Evolutionary conservation across 2,329 filamentous ascomycete genomes (phyloP), one percentile per base, ranked within the genome.

Genomic region (Fusarium sp.): DNA sequence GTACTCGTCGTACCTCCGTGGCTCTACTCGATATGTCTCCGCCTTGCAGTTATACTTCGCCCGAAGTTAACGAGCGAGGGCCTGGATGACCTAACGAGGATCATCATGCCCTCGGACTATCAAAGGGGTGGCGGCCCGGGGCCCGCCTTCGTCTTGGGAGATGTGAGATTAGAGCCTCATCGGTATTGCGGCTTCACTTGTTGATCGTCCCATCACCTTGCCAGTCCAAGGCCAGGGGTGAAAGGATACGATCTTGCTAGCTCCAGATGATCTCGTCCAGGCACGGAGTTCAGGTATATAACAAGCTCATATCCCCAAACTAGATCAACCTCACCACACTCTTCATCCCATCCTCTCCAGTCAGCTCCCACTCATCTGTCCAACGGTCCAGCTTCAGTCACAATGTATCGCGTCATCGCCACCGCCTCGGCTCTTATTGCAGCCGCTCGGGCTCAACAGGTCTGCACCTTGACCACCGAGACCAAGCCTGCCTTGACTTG

Each of bases 401-500:
- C 48, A 54, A 78, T 78, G 76, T 70, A 77, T 68, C 73, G 71
- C 50, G 68, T 71, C 35, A 59, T 78, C 56, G 74, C 73, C 55
- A 65, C 74, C 58, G 61, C 66, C 54, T 69, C 74, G 62, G 73
- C 74, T 50, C 61, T 77, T 64, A 55, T 76, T 52, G 73, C 72
- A 32, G 57, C 67, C 7, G 70, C 56, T 50, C 67, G 65, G 28
- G 84, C 83, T 61, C 87, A 89, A 75, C 79, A 84, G 72, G 83
- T 79, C 55, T 87, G 86, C 75, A 79, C 79, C 30, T 70, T 79
- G 65, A 80, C 77, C 48, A 65, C 79, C 13, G 86, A 88, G 72
- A 80, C 71, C 30, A 86, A 89, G 74, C 87, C 87, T 19, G 59
- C 80, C 28, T 77, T 89, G 70, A 81, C 76, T 58, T 87, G 85